Base-by-base conservation (phyloP, 257 asterid species). In the Echium plantagineum region DNA sequence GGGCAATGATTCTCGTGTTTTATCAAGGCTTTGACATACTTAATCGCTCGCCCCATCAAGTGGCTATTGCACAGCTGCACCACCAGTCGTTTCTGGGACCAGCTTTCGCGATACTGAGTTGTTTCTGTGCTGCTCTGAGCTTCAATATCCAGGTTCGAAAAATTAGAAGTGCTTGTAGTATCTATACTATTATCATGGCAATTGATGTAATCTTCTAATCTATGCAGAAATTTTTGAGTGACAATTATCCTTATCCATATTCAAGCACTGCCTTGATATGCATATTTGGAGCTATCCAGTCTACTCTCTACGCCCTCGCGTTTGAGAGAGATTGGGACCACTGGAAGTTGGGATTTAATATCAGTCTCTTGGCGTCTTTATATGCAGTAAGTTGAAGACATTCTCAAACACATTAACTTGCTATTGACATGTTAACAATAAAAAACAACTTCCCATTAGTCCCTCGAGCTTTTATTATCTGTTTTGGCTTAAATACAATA, bases 1-100 rank as follows among this genome's bases (percentile, higher is more conserved):
- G 98, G 26, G 98, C 96, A 13, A 85, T 80, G 95, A 69, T 87
- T 15, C 75, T 90, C 70, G 83, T 95, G 47, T 74, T 87, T 55
- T 83, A 77, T 71, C 81, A 77, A 75, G 96, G 98, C 0, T 83
- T 85, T 4, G 72, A 64, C 4, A 60, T 87, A 17, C 57, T 67
- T 42, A 35, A 72, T 0, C 76, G 90, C 80, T 55, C 67, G 38
- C 77, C 89, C 7, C 69, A 77, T 21, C 26, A 87, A 15, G 79
- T 85, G 58, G 81, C 87, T 18, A 70, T 83, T 1, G 10, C 9
- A 4, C 15, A 72, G 83, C 1, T 0, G 42, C 38, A 0, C 1
- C 15, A 30, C 3, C 49, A 51, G 69, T 70, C 70, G 4, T 60
- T 66, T 7, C 3, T 75, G 35, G 98, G 98, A 10, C 69, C 82